A percentile compares a stretch with the other conserved stretches of the same genome.
Conservation (phyloP, 192 early-diverging fungal species). For the Fimicolochytrium jonesii region DNA sequence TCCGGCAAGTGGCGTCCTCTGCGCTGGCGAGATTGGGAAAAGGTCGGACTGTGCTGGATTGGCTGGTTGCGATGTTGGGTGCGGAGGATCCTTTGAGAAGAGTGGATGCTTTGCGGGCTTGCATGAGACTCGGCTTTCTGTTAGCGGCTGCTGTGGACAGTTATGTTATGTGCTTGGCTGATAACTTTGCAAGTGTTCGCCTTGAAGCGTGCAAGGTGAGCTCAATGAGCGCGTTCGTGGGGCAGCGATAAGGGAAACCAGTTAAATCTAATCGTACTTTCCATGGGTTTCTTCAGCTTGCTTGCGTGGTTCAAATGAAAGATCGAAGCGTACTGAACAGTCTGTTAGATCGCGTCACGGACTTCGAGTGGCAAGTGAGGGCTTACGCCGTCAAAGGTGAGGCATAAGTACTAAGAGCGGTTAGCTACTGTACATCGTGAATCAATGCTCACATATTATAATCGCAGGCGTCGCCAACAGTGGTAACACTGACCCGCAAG, state of each 20-base stretch:
- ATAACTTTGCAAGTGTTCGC: conserved; percentile 40
- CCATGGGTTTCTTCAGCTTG: conserved; percentile 36
- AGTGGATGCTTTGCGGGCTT: conserved; percentile 40
- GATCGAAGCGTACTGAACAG: conserved; percentile 32
- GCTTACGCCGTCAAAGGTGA: conserved; percentile 48
- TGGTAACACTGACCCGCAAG: conserved; percentile 29
- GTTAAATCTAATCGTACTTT: no score
- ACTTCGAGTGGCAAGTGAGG: conserved; percentile 40
- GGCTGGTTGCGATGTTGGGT: conserved; percentile 34
- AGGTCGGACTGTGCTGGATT: conserved; percentile 38
- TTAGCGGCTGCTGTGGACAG: conserved; percentile 13
- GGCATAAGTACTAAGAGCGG: background rate
- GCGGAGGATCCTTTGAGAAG: conserved; percentile 36
- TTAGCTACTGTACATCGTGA: background rate
- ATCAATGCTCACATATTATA: background rate
- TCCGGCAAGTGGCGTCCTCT: conserved; percentile 33
- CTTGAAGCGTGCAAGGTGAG: conserved; percentile 50
- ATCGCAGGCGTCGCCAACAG: background rate
- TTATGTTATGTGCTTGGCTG: conserved; percentile 36
- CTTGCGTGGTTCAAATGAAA: conserved; percentile 29
- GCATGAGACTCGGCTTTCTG: conserved; percentile 33
- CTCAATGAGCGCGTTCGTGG: background rate
- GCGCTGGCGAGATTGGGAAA: conserved; percentile 30
- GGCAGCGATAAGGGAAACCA: background rate
- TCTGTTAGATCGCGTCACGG: conserved; percentile 35